Conservation (phyloP, 495 filamentous ascomycete genomes). For the Tuber indicum region DNA sequence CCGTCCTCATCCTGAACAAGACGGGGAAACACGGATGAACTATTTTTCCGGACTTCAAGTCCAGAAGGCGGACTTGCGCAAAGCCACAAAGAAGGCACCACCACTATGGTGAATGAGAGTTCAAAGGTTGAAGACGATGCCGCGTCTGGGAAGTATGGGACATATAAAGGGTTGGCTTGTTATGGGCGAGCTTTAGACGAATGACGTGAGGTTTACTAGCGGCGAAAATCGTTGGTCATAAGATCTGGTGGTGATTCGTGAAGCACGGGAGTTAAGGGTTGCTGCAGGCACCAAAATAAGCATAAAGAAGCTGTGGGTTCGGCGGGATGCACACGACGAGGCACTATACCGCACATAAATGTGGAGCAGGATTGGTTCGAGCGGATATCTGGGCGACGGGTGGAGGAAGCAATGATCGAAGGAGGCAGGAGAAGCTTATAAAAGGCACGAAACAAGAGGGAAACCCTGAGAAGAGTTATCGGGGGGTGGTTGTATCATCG, state of each 20-base stretch:
- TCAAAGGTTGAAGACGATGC: not conserved
- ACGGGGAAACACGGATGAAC: conserved; percentile 14
- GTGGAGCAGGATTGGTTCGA: conserved; percentile 19
- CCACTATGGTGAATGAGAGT: not conserved
- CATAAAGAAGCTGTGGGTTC: conserved; percentile 20
- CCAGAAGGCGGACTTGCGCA: not conserved
- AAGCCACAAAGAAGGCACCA: not conserved
- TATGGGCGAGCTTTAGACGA: not conserved
- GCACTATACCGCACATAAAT: conserved; percentile 7
- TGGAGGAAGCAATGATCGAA: conserved; percentile 22
- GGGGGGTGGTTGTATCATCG: not conserved
- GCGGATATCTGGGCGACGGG: conserved; percentile 23
- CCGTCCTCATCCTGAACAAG: not conserved
- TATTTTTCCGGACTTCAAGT: not conserved
- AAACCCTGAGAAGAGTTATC: not conserved
- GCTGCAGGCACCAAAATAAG: conserved; percentile 39
- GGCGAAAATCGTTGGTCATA: conserved; percentile 3
- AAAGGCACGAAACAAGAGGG: conserved; percentile 2
- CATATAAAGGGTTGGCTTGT: not conserved
- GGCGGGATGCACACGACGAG: conserved; percentile 2
- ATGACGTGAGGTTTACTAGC: not conserved
- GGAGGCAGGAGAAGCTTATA: conserved; percentile 8
- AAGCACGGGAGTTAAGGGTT: conserved; percentile 31
- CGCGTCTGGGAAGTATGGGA: not conserved
- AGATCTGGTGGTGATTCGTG: conserved; percentile 24